These are phyloP conservation scores for Comarum palustre DNA, from an alignment of 306 rosid species.

Conservation along the genomic window DNA sequence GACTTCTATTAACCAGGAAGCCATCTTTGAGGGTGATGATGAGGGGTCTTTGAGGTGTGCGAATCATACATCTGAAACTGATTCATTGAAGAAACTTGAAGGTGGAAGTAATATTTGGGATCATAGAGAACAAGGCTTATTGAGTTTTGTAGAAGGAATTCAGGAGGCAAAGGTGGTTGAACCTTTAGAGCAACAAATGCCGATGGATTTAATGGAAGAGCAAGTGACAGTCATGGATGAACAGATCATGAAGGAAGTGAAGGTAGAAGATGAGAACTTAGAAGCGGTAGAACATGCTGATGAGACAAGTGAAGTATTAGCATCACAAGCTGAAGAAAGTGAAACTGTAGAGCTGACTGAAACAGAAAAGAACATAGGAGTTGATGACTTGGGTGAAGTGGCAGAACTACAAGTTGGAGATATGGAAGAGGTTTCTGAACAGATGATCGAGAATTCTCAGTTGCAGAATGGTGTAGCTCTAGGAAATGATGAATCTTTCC, in stretches of 20 bases:
- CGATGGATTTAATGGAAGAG: neutral
- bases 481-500: slow-evolving; percentile 20
- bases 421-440: slow-evolving; percentile 8
- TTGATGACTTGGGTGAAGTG: slow-evolving; percentile 14
- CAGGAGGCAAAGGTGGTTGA: slow-evolving; percentile 21
- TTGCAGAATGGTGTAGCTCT: neutral
- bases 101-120: slow-evolving; percentile 12
- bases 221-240: neutral
- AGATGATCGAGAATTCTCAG: slow-evolving; percentile 6
- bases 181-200: neutral
- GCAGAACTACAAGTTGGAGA: slow-evolving; percentile 7
- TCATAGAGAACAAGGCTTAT: slow-evolving; percentile 6
- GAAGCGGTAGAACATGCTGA: neutral
- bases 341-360: slow-evolving; percentile 20
- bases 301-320: slow-evolving; percentile 1
- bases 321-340: slow-evolving; percentile 16
- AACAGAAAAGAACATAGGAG: neutral
- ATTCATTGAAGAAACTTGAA: slow-evolving; percentile 4
- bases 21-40: slow-evolving; percentile 6
- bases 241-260: slow-evolving; percentile 14
- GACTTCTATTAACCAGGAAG: slow-evolving; percentile 23
- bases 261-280: slow-evolving; percentile 14
- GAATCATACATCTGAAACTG: slow-evolving; percentile 25
- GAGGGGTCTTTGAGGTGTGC: slow-evolving; percentile 16
- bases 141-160: neutral